A percentile compares a stretch with the other conserved stretches of the same genome.
phyloP scores from a whole-genome alignment of 192 early-diverging fungal genomes.

The Chytriomyces sp. region DNA sequence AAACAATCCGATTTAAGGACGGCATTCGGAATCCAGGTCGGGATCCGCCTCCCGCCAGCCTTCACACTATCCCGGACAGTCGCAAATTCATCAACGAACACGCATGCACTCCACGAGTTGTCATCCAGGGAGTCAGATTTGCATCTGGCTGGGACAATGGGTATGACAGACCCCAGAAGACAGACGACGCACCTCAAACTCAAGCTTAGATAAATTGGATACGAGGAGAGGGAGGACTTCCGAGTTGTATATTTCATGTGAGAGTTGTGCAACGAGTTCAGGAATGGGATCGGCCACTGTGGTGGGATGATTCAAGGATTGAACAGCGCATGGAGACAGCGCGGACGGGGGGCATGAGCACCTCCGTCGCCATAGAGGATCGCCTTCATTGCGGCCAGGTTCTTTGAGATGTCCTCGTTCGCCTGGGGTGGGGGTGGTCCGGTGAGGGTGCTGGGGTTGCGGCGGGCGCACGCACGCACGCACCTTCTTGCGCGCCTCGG shows the following conservation, averaged over 20 bases:
- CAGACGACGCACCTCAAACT: constrained; percentile 68
- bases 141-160: no score
- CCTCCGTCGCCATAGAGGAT: constrained; percentile 96
- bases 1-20: no score
- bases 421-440: constrained; percentile 53
- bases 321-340: constrained; percentile 11
- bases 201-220: constrained; percentile 86
- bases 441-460: neutral
- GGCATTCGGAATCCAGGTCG: no score
- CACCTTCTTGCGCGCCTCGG: constrained; percentile 47
- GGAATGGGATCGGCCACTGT: constrained; percentile 81
- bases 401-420: constrained; percentile 97
- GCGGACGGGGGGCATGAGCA: no score
- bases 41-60: no score
- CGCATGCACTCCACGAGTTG: no score
- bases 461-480: neutral
- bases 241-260: constrained; percentile 93
- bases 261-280: constrained; percentile 89
- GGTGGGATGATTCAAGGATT: constrained; percentile 23
- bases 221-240: constrained; percentile 89
- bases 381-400: constrained; percentile 87
- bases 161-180: neutral
- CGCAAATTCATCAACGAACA: no score
- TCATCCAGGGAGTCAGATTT: no score
- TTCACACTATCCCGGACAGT: no score